These are phyloP conservation scores for Sanghuangporus weigelae DNA, from an alignment of 1,284 basidiomycete genomes.

Conservation along the genomic window DNA sequence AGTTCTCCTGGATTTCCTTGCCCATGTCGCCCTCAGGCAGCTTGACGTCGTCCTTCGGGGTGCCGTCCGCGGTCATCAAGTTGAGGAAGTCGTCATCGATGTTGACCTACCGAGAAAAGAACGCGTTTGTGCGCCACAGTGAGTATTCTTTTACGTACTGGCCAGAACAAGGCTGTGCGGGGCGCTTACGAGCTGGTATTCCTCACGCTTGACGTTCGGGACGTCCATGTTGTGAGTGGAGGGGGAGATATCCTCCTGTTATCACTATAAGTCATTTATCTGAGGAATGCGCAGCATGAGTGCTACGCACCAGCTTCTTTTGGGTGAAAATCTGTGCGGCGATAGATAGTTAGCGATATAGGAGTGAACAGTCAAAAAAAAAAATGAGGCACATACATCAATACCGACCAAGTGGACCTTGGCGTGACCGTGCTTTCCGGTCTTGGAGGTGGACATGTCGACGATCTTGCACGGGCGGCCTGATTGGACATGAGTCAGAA, in stretches of 20 bases:
- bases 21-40: constrained; percentile 88
- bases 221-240: constrained; percentile 99
- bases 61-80: constrained; percentile 85
- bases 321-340: constrained; percentile 82
- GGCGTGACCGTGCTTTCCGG: constrained; percentile 98
- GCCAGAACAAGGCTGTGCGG: neutral
- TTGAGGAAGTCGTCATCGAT: constrained; percentile 92
- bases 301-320: constrained; percentile 76
- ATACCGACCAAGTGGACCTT: constrained; percentile 98
- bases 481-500: constrained; percentile 25
- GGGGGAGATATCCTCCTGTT: constrained; percentile 94
- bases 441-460: constrained; percentile 99
- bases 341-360: constrained; percentile 15
- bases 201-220: constrained; percentile 87
- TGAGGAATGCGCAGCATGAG: constrained; percentile 3
- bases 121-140: neutral
- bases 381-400: constrained; percentile 63
- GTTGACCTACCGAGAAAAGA: constrained; percentile 51
- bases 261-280: constrained; percentile 4
- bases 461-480: constrained; percentile 98
- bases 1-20: constrained; percentile 63
- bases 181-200: constrained; percentile 82
- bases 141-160: constrained; percentile 5
- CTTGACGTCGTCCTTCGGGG: constrained; percentile 92
- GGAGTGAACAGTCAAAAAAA: constrained; percentile 8